These are phyloP conservation scores for Metschnikowia borealis DNA, from an alignment of 805 yeast species.

Conservation along the genomic window DNA sequence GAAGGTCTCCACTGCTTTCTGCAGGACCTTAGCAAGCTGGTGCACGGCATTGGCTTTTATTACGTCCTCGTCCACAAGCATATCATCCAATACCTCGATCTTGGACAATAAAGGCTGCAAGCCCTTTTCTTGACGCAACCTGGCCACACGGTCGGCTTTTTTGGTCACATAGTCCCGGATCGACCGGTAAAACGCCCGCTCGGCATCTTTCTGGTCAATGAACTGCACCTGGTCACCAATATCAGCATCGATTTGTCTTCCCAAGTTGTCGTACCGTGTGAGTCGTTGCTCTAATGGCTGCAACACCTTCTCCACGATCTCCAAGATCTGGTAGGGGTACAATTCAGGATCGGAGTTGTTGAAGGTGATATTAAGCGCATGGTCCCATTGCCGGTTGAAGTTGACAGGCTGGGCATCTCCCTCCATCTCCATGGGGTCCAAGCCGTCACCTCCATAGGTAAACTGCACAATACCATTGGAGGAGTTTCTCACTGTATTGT, in stretches of 20 bases:
- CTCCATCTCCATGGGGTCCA: constrained; percentile 98
- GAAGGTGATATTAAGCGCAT: constrained; percentile 72
- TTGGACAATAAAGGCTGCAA: constrained; percentile 41
- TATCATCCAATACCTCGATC: constrained; percentile 33
- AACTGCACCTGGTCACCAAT: constrained; percentile 51
- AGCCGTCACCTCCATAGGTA: constrained; percentile 97
- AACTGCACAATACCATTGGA: constrained; percentile 96
- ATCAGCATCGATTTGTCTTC: constrained; percentile 45
- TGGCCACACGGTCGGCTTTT: constrained; percentile 57
- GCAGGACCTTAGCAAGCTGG: constrained; percentile 66
- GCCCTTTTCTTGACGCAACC: constrained; percentile 51
- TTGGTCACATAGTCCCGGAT: constrained; percentile 57
- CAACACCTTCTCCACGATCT: constrained; percentile 52
- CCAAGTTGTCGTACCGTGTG: constrained; percentile 70
- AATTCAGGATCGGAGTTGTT: constrained; percentile 51
- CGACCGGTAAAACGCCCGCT: constrained; percentile 77
- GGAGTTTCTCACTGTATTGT: constrained; percentile 91
- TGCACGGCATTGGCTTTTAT: constrained; percentile 43
- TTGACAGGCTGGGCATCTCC: constrained; percentile 97
- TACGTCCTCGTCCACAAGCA: constrained; percentile 28
- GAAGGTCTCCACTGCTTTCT: constrained; percentile 57
- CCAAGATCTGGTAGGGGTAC: constrained; percentile 65
- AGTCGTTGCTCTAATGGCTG: constrained; percentile 57
- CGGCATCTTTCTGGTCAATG: constrained; percentile 85
- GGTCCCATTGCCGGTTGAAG: constrained; percentile 92